Evolutionary conservation across 2,329 filamentous ascomycete genomes (phyloP).

Genomic region (Penicillium occitanis): DNA sequence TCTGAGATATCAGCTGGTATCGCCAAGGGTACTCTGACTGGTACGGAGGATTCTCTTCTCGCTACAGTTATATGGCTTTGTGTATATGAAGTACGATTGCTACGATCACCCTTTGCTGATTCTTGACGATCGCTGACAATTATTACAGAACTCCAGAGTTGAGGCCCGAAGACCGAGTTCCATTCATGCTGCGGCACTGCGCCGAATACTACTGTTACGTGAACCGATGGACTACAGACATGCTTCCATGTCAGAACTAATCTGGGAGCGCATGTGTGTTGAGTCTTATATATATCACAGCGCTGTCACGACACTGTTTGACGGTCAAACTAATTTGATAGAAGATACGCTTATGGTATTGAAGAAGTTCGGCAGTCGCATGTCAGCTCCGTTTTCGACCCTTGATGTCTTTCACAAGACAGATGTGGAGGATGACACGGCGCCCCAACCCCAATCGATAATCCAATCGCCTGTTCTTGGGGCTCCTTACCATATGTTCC

Average conservation of each 20-base stretch:
- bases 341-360: constrained; percentile 16
- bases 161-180: constrained; percentile 6
- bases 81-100: constrained; percentile 13
- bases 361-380: constrained; percentile 7
- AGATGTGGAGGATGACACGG: no score
- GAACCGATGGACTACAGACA: constrained; percentile 12
- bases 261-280: constrained; percentile 21
- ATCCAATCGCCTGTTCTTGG: constrained; percentile 18
- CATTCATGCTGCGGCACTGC: constrained; percentile 16
- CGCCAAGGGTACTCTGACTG: neutral
- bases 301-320: constrained; percentile 19
- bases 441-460: neutral
- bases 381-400: neutral
- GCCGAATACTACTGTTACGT: constrained; percentile 14
- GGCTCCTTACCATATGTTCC: constrained; percentile 19
- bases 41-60: constrained; percentile 16
- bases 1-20: constrained; percentile 16
- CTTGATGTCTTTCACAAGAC: neutral
- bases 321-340: constrained; percentile 6
- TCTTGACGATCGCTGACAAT: no score
- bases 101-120: no score
- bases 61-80: constrained; percentile 19
- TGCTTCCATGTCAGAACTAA: constrained; percentile 7
- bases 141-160: constrained; percentile 5
- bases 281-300: constrained; percentile 21